Evolutionary conservation across 345 rosid species (phyloP), one percentile per base, ranked within the genome.

Genomic region (Bretschneidera sinensis): DNA sequence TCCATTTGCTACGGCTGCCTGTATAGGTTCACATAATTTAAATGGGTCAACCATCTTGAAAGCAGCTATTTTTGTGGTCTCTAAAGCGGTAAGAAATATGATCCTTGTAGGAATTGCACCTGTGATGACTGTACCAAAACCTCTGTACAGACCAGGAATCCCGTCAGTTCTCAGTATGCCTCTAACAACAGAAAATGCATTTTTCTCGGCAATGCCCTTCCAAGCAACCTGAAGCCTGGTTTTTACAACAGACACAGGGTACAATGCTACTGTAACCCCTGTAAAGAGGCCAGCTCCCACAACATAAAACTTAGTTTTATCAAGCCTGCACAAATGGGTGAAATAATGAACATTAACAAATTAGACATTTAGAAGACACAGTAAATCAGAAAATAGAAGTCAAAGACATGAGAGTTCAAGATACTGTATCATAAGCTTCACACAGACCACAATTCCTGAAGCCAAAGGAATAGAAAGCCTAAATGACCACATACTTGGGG

Each of bases 161-260:
- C 99, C 99, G 72, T 94, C 97, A 13, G 84, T 69, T 76, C 71
- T 88, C 25, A 90, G 54, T 47, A 90, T 50, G 5, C 97, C 96
- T 78, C 76, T 85, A 17, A 81, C 33, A 19, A 90, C 97, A 67
- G 99, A 88, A 61, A 83, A 70, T 1, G 91, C 91, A 69, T 57
- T 88, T 65, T 65, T 88, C 71, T 94, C 99, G 20, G 65, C 89
- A 11, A 88, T 74, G 19, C 86, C 92, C 77, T 61, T 88, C 28
- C 97, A 69, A 67, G 97, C 97, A 73, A 94, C 97, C 82, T 91
- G 97, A 60, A 90, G 83, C 71, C 99, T 82, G 17, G 99, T 94
- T 72, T 94, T 94, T 22, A 94, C 74, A 17, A 94, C 96, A 39
- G 96, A 88, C 18, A 91, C 84, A 9, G 97, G 99, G 69, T 94